These are phyloP conservation scores for Exophiala calicioides DNA, from an alignment of 2,329 filamentous ascomycete species.

Conservation along the genomic window DNA sequence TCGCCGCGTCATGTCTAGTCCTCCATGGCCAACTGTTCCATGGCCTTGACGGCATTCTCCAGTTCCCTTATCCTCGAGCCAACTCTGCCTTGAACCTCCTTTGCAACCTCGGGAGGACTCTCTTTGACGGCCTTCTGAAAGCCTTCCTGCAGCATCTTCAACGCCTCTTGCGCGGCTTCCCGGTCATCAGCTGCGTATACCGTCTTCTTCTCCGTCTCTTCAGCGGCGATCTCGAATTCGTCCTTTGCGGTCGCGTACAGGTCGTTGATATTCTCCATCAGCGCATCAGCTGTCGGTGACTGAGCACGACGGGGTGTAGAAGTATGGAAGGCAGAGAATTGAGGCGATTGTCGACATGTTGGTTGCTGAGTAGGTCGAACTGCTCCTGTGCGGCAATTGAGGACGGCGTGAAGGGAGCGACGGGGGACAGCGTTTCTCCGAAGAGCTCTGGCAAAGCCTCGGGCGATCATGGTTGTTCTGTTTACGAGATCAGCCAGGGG, in stretches of 20 bases:
- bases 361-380: not conserved
- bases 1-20: too few species aligned
- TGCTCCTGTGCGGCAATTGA: too few species aligned
- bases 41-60: slow-evolving; percentile 51
- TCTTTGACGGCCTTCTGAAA: slow-evolving; percentile 48
- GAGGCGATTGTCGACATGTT: not conserved
- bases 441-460: too few species aligned
- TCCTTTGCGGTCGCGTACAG: slow-evolving; percentile 34
- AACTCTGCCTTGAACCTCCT: slow-evolving; percentile 54
- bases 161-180: slow-evolving; percentile 54
- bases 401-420: too few species aligned
- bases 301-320: slow-evolving; percentile 12
- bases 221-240: slow-evolving; percentile 45
- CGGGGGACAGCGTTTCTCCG: too few species aligned
- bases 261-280: slow-evolving; percentile 33
- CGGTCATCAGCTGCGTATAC: slow-evolving; percentile 59
- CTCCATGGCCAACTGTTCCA: slow-evolving; percentile 55
- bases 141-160: slow-evolving; percentile 51
- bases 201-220: slow-evolving; percentile 53
- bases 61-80: slow-evolving; percentile 56
- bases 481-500: too few species aligned
- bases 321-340: slow-evolving; percentile 19
- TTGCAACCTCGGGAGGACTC: slow-evolving; percentile 43
- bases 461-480: too few species aligned
- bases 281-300: slow-evolving; percentile 30